Evolutionary conservation across 1,284 basidiomycete genomes (phyloP), one percentile per base, ranked within the genome.

Genomic region (Afroboletus lepidellus): DNA sequence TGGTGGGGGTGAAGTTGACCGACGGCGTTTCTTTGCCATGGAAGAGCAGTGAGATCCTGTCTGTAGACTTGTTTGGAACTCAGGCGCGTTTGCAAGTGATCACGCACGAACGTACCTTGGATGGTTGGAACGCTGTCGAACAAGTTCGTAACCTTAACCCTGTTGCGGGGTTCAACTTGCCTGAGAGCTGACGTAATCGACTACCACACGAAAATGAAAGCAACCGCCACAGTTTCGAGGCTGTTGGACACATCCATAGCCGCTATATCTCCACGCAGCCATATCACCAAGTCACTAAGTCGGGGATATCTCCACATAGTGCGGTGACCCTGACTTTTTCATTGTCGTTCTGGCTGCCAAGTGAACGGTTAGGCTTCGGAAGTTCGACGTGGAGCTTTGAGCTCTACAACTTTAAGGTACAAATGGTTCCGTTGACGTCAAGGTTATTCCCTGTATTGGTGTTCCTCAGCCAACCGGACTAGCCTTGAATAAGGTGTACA

Each of bases 11-110:
- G 47, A 62, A 18, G 13, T 43, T 11, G 63, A 51, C 21, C 54
- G 61, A 25, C 41, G 38, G 32, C 59, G 63, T 50, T 65, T 65
- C 50, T 51, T 51, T 7, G 21, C 27, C 57, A 41, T 46, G 7
- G 11, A 34, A 36, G 18, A 39, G 12, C 8, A 4, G 37, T 21
- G 9, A 29, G 21, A 46, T 42, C 23, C 44, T 43, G 21, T 16
- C 16, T 41, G 21, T 5, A 34, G 46, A 20, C 21, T 21, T 5
- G 50, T n/a, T 39, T 42, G 29, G 30, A 7, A 39, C 20, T 32
- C 23, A 4, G 8, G 5, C 27, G 16, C 7, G 13, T 7, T 7
- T 16, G 29, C 3, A 12, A 21, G 41, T 32, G 1, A 15, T n/a
- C 25, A 32, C 9, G 30, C 24, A 42, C 15, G 18, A 32, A 43